Base-by-base conservation (phyloP, 2,329 filamentous ascomycete genomes). In the Mariannaea elegans region DNA sequence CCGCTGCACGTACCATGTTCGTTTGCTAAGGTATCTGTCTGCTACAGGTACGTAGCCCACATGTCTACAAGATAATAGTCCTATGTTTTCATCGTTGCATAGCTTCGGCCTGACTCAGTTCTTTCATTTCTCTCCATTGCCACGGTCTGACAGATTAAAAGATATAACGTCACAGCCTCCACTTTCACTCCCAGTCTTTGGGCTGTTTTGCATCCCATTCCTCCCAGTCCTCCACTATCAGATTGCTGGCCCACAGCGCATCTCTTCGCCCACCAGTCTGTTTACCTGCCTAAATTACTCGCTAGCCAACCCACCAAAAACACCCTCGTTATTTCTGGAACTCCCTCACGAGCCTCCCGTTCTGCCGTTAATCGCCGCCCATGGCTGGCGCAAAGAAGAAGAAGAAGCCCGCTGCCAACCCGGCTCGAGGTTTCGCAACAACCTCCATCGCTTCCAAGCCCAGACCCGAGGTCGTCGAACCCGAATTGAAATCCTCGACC, bases 401-500 rank as follows among this genome's bases (percentile, higher is more conserved):
- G 81, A 96, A 93, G 83, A 98, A 97, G 85, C 84, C 91, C 55
- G 86, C 87, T 23, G 87, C 90, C 29, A 98, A 97, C 77, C 92
- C 94, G 60, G 93, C 93, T 36, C 86, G 95, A 76, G 95, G 94
- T 16, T 97, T 97, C 79, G 93, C 94, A 65, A 99, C 95, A 5
- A 96, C 92, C 12, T 98, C 94, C 1, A 85, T 97, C 60, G 92
- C 93, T 41, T 96, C 93, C 21, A 97, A 94, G 69, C 84, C 88
- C 8, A 85, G 92, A 73, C 82, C 85, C 44, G 93, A 94, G 61
- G 73, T 71, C 38, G 66, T 74, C 48, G 80, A 82, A 62, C 62
- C 72, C 51, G 77, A 77, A 34, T 59, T 68, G 54, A 72, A 71
- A 44, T 51, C 66, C 47, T 55, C 57, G 42, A 49, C 59, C 3